Percentiles rank a stretch among this genome's conserved stretches.
phyloP scores from a whole-genome alignment of 2,329 filamentous ascomycete genomes.

The Moelleriella libera region DNA sequence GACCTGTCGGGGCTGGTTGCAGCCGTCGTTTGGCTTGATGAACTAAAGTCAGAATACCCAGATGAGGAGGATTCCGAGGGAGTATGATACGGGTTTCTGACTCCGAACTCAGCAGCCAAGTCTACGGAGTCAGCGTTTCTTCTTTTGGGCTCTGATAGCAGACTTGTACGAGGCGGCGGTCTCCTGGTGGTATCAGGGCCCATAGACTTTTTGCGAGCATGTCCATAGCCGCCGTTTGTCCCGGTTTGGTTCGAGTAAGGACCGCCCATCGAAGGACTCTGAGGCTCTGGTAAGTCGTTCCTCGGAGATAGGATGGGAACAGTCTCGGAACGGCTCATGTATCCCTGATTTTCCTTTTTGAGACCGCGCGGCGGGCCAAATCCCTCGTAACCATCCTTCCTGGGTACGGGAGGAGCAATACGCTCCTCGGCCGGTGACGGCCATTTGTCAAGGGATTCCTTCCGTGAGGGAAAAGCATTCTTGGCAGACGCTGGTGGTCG shows the following conservation, averaged over 20 bases:
- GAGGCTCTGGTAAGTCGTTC: constrained; percentile 11
- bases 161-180: constrained; percentile 37
- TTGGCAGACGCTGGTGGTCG: constrained; percentile 15
- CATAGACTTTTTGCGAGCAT: constrained; percentile 25
- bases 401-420: constrained; percentile 22
- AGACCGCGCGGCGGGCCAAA: constrained; percentile 33
- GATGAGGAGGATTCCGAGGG: constrained; percentile 52
- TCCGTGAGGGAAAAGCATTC: constrained; percentile 19
- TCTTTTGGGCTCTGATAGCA: constrained; percentile 24
- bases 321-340: constrained; percentile 33
- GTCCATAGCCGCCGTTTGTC: constrained; percentile 7
- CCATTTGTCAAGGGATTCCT: constrained; percentile 12
- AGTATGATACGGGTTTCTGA: constrained; percentile 50
- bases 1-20: constrained; percentile 29
- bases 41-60: constrained; percentile 45
- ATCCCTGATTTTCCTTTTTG: constrained; percentile 22
- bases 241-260: not conserved
- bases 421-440: constrained; percentile 1
- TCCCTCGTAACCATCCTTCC: constrained; percentile 42
- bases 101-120: constrained; percentile 44
- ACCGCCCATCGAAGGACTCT: not conserved
- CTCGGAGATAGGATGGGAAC: constrained; percentile 29
- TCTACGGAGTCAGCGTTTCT: constrained; percentile 32
- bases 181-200: constrained; percentile 35
- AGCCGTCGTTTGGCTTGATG: constrained; percentile 44